These are phyloP conservation scores for Trichosporon inkin DNA, from an alignment of 1,284 basidiomycete species.

Conservation along the genomic window DNA sequence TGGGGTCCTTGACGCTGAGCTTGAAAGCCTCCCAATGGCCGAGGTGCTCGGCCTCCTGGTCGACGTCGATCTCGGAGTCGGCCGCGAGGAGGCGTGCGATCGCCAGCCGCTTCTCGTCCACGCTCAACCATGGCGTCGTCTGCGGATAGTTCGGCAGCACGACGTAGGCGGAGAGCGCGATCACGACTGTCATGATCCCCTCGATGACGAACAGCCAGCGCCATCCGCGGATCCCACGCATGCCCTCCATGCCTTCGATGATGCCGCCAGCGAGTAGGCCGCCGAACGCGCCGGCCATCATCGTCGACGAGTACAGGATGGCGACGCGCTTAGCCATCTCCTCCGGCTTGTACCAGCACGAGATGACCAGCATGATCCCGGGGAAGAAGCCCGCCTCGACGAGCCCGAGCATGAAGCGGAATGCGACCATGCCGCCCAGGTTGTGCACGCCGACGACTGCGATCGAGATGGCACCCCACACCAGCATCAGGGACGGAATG, in stretches of 20 bases:
- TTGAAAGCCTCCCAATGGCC: slow-evolving; percentile 26
- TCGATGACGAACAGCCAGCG: slow-evolving; percentile 49
- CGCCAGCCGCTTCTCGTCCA: slow-evolving; percentile 24
- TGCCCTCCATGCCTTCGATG: slow-evolving; percentile 36
- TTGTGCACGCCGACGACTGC: slow-evolving; percentile 38
- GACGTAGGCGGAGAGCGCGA: slow-evolving; percentile 41
- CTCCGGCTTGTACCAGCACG: slow-evolving; percentile 24
- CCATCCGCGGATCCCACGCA: slow-evolving; percentile 35
- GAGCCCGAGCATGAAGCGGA: slow-evolving; percentile 47
- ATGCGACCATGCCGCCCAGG: slow-evolving; percentile 45
- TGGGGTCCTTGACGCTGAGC: slow-evolving; percentile 30
- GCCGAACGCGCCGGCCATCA: slow-evolving; percentile 43
- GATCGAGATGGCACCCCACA: slow-evolving; percentile 32
- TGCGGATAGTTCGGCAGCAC: slow-evolving; percentile 44
- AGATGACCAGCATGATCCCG: slow-evolving; percentile 37
- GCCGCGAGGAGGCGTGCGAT: slow-evolving; percentile 13
- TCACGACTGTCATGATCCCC: slow-evolving; percentile 38
- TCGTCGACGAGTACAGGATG: slow-evolving; percentile 41
- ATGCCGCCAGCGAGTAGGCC: slow-evolving; percentile 44
- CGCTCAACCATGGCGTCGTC: slow-evolving; percentile 34
- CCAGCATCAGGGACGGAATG: slow-evolving; percentile 41
- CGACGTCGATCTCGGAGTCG: slow-evolving; percentile 19
- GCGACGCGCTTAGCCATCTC: slow-evolving; percentile 38
- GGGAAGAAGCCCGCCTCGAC: slow-evolving; percentile 48
- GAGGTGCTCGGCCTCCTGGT: slow-evolving; percentile 17